phyloP scores from a whole-genome alignment of 495 filamentous ascomycete genomes.

The Penicillium flavigenum region DNA sequence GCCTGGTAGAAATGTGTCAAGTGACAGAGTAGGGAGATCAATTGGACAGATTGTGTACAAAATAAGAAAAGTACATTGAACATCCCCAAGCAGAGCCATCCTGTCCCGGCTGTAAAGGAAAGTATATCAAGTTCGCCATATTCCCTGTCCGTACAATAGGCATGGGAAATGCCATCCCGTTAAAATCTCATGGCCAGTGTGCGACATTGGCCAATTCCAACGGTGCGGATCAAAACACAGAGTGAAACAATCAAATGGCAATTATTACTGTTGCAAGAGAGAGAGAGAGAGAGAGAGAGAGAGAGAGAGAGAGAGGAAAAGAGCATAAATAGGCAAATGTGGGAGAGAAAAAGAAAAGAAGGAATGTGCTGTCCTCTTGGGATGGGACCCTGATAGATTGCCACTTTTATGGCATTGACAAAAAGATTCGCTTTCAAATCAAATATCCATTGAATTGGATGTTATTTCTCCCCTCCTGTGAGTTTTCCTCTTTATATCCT shows the following conservation, averaged over 20 bases:
- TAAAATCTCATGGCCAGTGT: constrained; percentile 4
- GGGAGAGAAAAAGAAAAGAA: not conserved
- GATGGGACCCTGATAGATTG: constrained; percentile 1
- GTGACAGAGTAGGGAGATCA: not conserved
- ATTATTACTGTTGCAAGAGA: constrained; percentile 12
- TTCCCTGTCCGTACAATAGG: constrained; percentile 3
- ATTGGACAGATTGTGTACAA: constrained; percentile 23
- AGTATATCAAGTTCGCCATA: constrained; percentile 11
- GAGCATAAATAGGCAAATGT: not conserved
- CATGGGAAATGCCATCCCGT: constrained; percentile 1
- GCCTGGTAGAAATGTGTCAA: not conserved
- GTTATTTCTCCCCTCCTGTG: not conserved
- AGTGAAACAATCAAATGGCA: constrained; percentile 1
- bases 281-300: not conserved
- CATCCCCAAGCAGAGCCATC: constrained; percentile 18
- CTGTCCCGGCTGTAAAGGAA: constrained; percentile 12
- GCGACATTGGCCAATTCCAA: constrained; percentile 22
- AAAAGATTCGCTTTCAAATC: constrained; percentile 4
- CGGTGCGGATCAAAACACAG: constrained; percentile 1
- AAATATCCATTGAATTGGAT: not conserved
- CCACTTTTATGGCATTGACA: constrained; percentile 1
- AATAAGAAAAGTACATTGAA: constrained; percentile 4
- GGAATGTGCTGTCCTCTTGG: not conserved
- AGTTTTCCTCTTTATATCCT: constrained; percentile 19
- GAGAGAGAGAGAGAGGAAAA: not conserved